Evolutionary conservation across 768 basidiomycete genomes (phyloP).

Genomic region (Psilocybe azurescens): DNA sequence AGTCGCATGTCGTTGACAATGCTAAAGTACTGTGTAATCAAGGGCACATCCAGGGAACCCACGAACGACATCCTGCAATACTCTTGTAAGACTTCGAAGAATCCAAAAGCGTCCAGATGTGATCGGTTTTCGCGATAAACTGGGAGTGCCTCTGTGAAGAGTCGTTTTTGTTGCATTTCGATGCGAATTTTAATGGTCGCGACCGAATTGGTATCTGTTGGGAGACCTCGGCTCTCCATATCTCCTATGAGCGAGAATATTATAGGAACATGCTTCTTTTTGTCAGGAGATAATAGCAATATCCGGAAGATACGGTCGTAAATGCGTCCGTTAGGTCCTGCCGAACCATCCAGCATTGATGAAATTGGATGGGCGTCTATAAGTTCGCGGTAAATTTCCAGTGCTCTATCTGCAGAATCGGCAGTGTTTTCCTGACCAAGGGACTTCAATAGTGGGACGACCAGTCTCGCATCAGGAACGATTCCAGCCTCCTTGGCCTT

Average conservation of each 20-base stretch:
- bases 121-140: constrained; percentile 55
- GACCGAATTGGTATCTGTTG: constrained; percentile 46
- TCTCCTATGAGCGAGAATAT: constrained; percentile 63
- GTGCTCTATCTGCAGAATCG: constrained; percentile 53
- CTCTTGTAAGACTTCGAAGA: constrained; percentile 63
- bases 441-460: constrained; percentile 58
- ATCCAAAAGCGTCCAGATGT: constrained; percentile 62
- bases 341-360: constrained; percentile 32
- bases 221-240: constrained; percentile 60
- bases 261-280: constrained; percentile 51
- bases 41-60: constrained; percentile 42
- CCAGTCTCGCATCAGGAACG: constrained; percentile 51
- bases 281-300: constrained; percentile 46
- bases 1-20: constrained; percentile 83
- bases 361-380: constrained; percentile 18
- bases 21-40: constrained; percentile 67
- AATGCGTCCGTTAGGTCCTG: constrained; percentile 54
- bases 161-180: constrained; percentile 66
- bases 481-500: constrained; percentile 48
- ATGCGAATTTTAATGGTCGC: constrained; percentile 62
- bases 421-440: constrained; percentile 52
- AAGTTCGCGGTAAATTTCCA: constrained; percentile 48
- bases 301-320: constrained; percentile 60
- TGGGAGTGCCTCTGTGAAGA: constrained; percentile 62
- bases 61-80: constrained; percentile 65